Conservation (phyloP, 2,329 filamentous ascomycete genomes). For the Neopestalotiopsis sp. region DNA sequence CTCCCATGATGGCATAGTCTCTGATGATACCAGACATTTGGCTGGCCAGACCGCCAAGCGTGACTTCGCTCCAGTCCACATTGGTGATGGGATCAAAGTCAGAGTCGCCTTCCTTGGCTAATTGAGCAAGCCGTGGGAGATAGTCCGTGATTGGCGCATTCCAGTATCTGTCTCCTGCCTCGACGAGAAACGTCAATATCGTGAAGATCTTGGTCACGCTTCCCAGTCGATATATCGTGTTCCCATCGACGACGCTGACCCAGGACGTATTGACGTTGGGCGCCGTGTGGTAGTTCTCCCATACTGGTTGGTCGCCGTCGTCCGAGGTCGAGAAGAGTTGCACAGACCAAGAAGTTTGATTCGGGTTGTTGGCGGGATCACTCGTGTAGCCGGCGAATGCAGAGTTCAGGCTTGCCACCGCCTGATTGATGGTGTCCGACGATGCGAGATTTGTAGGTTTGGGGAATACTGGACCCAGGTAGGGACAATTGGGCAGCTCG, state of each 20-base stretch:
- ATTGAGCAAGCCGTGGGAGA: constrained; percentile 32
- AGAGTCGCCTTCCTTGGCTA: constrained; percentile 13
- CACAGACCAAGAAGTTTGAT: constrained; percentile 42
- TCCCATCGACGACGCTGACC: constrained; percentile 30
- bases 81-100: constrained; percentile 11
- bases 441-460: constrained; percentile 37
- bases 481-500: constrained; percentile 37
- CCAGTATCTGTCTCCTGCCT: constrained; percentile 34
- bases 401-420: constrained; percentile 36
- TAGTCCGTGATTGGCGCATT: constrained; percentile 36
- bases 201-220: constrained; percentile 40
- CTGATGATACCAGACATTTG: constrained; percentile 17
- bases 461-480: constrained; percentile 39
- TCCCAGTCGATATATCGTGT: constrained; percentile 37
- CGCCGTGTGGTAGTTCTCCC: constrained; percentile 37
- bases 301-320: constrained; percentile 31
- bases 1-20: constrained; percentile 30
- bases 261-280: constrained; percentile 25
- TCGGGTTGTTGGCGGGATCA: constrained; percentile 33
- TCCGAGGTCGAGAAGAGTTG: constrained; percentile 36
- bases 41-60: constrained; percentile 14
- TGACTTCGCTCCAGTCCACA: constrained; percentile 16
- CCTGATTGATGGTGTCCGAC: constrained; percentile 34
- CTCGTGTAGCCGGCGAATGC: constrained; percentile 34
- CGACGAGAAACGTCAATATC: constrained; percentile 35